Conservation (phyloP, 1,284 basidiomycete species). For the Hymenochaete sp. region DNA sequence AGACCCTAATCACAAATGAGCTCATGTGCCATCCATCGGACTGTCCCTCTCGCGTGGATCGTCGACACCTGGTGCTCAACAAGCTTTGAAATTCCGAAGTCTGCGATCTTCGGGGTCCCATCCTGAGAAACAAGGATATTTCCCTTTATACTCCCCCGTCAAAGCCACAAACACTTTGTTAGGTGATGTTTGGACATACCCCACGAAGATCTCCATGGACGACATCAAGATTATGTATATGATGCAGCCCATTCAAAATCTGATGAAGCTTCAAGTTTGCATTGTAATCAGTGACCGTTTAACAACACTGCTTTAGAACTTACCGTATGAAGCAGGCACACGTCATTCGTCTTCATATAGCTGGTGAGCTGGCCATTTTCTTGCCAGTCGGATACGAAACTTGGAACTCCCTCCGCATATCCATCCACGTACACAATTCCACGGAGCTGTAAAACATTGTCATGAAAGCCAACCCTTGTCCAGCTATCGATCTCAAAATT, state of each 20-base stretch:
- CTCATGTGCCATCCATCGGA: conserved; percentile 13
- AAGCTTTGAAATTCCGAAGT: conserved; percentile 11
- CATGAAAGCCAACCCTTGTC: conserved; percentile 3
- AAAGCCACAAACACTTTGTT: no score
- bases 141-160: no score
- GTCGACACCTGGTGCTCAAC: conserved; percentile 1
- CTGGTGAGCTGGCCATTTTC: conserved; percentile 8
- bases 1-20: not conserved
- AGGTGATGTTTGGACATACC: no score
- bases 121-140: not conserved
- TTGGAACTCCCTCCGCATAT: not conserved
- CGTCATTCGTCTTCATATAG: no score
- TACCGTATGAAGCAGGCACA: no score
- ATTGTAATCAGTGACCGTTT: no score
- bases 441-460: conserved; percentile 7
- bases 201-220: conserved; percentile 15
- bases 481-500: conserved; percentile 5
- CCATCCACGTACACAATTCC: conserved; percentile 5
- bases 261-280: no score
- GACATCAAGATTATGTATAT: conserved; percentile 13
- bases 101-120: conserved; percentile 4
- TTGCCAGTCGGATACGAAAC: conserved; percentile 15
- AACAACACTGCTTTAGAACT: no score
- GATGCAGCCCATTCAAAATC: conserved; percentile 8
- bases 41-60: not conserved